Evolutionary conservation across 495 filamentous ascomycete genomes (phyloP).

Genomic region (Zalerion maritima): DNA sequence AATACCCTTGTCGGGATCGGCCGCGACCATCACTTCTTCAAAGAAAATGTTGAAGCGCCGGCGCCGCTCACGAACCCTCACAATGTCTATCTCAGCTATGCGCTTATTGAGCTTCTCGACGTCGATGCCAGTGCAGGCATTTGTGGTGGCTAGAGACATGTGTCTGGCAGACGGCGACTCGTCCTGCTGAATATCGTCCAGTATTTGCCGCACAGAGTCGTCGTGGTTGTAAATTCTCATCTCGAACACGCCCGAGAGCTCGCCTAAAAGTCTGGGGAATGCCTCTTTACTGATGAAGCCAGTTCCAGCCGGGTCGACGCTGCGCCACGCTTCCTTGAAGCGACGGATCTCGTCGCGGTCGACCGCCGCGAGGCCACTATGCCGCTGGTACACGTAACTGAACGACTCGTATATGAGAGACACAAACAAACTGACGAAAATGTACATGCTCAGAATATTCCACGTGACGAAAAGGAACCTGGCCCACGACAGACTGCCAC

Average conservation of each 20-base stretch:
- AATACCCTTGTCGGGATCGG: slow-evolving; percentile 74
- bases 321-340: slow-evolving; percentile 98
- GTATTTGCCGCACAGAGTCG: slow-evolving; percentile 66
- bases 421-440: slow-evolving; percentile 96
- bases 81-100: slow-evolving; percentile 60
- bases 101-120: slow-evolving; percentile 59
- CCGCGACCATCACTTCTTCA: slow-evolving; percentile 89
- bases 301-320: slow-evolving; percentile 77
- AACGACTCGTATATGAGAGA: slow-evolving; percentile 99
- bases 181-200: slow-evolving; percentile 58
- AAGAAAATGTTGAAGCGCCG: slow-evolving; percentile 81
- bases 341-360: slow-evolving; percentile 84
- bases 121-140: slow-evolving; percentile 50
- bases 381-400: slow-evolving; percentile 96
- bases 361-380: slow-evolving; percentile 68
- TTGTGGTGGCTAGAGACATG: slow-evolving; percentile 34
- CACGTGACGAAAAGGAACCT: slow-evolving; percentile 80
- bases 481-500: slow-evolving; percentile 79
- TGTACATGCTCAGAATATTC: slow-evolving; percentile 99
- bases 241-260: slow-evolving; percentile 86
- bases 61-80: slow-evolving; percentile 55
- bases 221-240: slow-evolving; percentile 95
- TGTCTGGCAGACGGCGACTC: slow-evolving; percentile 38
- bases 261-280: slow-evolving; percentile 79
- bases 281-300: slow-evolving; percentile 85